phyloP scores from a whole-genome alignment of 2,329 filamentous ascomycete species.

The Grosmannia penicillata region DNA sequence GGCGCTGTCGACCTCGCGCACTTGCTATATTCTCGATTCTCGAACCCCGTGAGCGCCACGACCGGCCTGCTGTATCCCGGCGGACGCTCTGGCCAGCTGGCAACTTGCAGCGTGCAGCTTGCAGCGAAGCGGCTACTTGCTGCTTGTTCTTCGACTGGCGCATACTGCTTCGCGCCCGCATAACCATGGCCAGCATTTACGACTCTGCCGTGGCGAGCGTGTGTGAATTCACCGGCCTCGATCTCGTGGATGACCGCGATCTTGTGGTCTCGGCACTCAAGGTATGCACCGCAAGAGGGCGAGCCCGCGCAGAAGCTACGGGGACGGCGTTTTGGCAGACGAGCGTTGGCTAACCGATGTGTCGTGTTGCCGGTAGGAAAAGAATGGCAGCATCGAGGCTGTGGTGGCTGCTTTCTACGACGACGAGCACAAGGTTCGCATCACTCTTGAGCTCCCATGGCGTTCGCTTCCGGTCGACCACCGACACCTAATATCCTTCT shows the following conservation, averaged over 20 bases:
- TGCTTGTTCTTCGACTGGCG: not conserved
- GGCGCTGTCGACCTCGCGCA: no score
- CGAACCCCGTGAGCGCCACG: no score
- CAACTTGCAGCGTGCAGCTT: not conserved
- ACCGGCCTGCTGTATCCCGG: no score
- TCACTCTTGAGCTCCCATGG: not conserved
- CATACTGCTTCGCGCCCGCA: not conserved
- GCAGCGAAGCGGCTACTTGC: not conserved
- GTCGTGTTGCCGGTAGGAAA: conserved; percentile 16
- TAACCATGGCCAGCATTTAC: conserved; percentile 18
- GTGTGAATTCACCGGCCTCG: conserved; percentile 25
- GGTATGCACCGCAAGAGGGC: conserved; percentile 5
- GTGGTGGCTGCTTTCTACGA: conserved; percentile 40
- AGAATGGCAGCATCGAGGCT: conserved; percentile 29
- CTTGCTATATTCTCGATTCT: no score
- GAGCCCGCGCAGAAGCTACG: not conserved
- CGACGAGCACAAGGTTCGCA: conserved; percentile 26
- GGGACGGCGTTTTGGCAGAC: not conserved
- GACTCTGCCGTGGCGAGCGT: conserved; percentile 21
- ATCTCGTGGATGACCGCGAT: conserved; percentile 20
- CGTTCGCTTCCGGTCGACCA: not conserved
- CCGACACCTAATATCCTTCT: conserved; percentile 4
- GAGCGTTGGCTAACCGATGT: not conserved
- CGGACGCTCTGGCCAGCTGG: no score
- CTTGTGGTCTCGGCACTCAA: conserved; percentile 27